Evolutionary conservation across 768 basidiomycete genomes (phyloP), one percentile per base, ranked within the genome.

Genomic region (Crassisporium funariophilum): DNA sequence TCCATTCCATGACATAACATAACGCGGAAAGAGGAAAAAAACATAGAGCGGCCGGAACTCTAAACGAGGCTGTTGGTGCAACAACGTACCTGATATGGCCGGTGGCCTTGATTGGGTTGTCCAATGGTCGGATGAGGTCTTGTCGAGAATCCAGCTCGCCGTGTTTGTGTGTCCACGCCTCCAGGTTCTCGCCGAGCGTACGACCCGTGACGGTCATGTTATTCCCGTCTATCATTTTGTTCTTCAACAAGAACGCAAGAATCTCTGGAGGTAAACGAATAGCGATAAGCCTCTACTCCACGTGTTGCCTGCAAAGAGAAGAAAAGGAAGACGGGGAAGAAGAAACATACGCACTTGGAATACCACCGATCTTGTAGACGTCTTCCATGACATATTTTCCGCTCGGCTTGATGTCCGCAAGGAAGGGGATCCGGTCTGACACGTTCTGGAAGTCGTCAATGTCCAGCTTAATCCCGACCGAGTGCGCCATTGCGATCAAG

Each of bases 361-460:
- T 94, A 46, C 95, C 97, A 44, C 97, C 97, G 47, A 98, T 85
- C 66, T 88, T 91, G 78, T 91, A 84, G 7, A 99, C 83, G 61
- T 98, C 91, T 69, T 95, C 94, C 93, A 98, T 97, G 57, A 98
- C 91, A 75, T 98, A 98, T 69, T 94, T 94, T 27, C 97, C 97
- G 53, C 91, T 93, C 1, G 97, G 97, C 64, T 95, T 97, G 54
- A 99, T 81, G 68, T 99, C 91, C 17, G 95, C 95, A 53, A 98
- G 76, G 80, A 98, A 95, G 8, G 97, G 97, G 1, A 79, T 83
- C 36, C 88, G 83, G 65, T 99, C 95, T 5, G 94, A 95, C 43
- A 98, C 91, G 45, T 66, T 72, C 67, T 97, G 94, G 79, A 98
- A 91, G 66, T 98, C 97, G 58, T 95, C 93, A 41, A 98, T 74